A percentile compares a stretch with the other conserved stretches of the same genome.
phyloP scores from a whole-genome alignment of 345 rosid species.

The Aegle marmelos region DNA sequence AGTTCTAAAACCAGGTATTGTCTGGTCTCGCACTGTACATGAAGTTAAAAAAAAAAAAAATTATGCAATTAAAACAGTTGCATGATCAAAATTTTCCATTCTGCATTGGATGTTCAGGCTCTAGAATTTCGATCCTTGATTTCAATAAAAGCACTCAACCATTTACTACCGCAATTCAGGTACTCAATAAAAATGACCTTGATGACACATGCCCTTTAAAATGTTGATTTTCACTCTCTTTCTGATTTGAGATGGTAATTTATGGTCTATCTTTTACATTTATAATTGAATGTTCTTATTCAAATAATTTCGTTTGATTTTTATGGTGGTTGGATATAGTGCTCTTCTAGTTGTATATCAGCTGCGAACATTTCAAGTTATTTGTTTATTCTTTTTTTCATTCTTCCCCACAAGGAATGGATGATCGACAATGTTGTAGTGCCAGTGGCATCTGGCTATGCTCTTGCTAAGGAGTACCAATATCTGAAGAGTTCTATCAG shows the following conservation, averaged over 20 bases:
- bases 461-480: slow-evolving; percentile 66
- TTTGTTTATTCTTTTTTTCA: slow-evolving; percentile 12
- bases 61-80: not conserved
- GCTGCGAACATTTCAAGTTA: slow-evolving; percentile 1
- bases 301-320: not conserved
- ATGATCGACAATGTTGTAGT: slow-evolving; percentile 81
- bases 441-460: slow-evolving; percentile 71
- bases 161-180: slow-evolving; percentile 62
- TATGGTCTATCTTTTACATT: not conserved
- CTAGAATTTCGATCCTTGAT: slow-evolving; percentile 72
- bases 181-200: slow-evolving; percentile 13
- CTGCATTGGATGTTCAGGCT: slow-evolving; percentile 44
- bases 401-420: slow-evolving; percentile 56
- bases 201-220: not conserved
- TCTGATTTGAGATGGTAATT: not conserved
- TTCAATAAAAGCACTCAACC: slow-evolving; percentile 65
- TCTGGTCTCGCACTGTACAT: not conserved
- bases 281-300: not conserved
- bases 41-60: not conserved
- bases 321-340: not conserved
- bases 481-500: slow-evolving; percentile 76
- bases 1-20: slow-evolving; percentile 70
- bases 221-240: not conserved
- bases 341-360: not conserved
- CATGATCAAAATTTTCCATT: not conserved